phyloP scores from a whole-genome alignment of 1,139 yeast species.

The Suhomyces yuchorum region DNA sequence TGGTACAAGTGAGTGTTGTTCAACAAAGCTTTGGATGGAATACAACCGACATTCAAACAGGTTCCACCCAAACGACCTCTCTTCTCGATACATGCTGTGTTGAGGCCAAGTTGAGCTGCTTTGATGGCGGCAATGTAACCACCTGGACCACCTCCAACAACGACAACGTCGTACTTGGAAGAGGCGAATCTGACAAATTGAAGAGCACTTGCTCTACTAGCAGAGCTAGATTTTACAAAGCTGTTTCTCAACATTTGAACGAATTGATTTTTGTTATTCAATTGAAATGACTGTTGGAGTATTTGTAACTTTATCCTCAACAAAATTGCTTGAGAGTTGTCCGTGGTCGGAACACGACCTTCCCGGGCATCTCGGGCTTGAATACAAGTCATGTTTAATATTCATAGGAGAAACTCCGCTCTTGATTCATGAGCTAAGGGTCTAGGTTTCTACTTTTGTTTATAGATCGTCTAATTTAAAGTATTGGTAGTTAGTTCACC shows the following conservation, averaged over 20 bases:
- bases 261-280: slow-evolving; percentile 4
- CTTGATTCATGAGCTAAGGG: not conserved
- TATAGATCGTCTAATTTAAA: no score
- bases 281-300: slow-evolving; percentile 3
- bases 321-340: slow-evolving; percentile 15
- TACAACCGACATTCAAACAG: slow-evolving; percentile 97
- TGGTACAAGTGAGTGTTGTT: slow-evolving; percentile 95
- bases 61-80: slow-evolving; percentile 98
- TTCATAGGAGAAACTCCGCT: not conserved
- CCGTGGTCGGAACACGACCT: slow-evolving; percentile 14
- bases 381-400: not conserved
- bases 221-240: slow-evolving; percentile 15
- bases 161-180: slow-evolving; percentile 79
- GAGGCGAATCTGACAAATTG: slow-evolving; percentile 45
- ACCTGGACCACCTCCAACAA: slow-evolving; percentile 99
- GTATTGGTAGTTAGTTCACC: no score
- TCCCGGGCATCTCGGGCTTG: slow-evolving; percentile 15
- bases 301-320: slow-evolving; percentile 10
- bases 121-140: slow-evolving; percentile 98
- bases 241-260: slow-evolving; percentile 21
- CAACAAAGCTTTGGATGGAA: slow-evolving; percentile 93
- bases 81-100: slow-evolving; percentile 96
- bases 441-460: not conserved
- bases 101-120: slow-evolving; percentile 93
- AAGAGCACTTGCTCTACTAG: slow-evolving; percentile 14